Conservation (phyloP, 805 yeast species). For the Ogataea wickerhamii region DNA sequence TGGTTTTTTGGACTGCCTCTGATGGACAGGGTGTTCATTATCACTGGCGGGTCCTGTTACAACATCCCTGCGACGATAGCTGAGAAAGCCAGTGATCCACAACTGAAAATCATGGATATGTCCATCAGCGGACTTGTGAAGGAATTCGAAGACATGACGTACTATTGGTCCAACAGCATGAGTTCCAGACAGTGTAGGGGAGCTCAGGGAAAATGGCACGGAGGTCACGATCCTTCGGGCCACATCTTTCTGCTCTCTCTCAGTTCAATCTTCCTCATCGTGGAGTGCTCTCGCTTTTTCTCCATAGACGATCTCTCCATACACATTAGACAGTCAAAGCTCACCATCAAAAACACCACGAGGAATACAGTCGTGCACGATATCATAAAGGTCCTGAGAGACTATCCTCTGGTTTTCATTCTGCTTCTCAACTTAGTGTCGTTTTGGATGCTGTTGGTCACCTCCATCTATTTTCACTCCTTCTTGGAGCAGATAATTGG, state of each 20-base stretch:
- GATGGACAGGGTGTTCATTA: slow-evolving; percentile 79
- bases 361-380: slow-evolving; percentile 1
- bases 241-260: slow-evolving; percentile 79
- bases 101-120: slow-evolving; percentile 14
- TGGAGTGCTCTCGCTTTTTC: slow-evolving; percentile 45
- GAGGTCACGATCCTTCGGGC: slow-evolving; percentile 97
- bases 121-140: slow-evolving; percentile 6
- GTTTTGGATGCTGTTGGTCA: slow-evolving; percentile 86
- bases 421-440: slow-evolving; percentile 48
- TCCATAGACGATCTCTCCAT: slow-evolving; percentile 10
- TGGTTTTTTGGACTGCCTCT: slow-evolving; percentile 82
- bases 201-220: slow-evolving; percentile 64
- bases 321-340: slow-evolving; percentile 6
- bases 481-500: slow-evolving; percentile 73
- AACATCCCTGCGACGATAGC: slow-evolving; percentile 23
- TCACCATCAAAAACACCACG: neutral
- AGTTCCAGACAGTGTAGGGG: slow-evolving; percentile 47
- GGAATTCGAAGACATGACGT: slow-evolving; percentile 3
- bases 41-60: slow-evolving; percentile 80
- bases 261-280: slow-evolving; percentile 59
- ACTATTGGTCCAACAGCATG: slow-evolving; percentile 20
- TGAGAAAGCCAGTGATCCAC: neutral
- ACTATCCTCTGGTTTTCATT: slow-evolving; percentile 29
- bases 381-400: slow-evolving; percentile 7
- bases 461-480: slow-evolving; percentile 83